Percentiles rank a stretch among this genome's conserved stretches.
These are phyloP conservation scores for Talaromyces stipitatus DNA, from an alignment of 495 filamentous ascomycete genomes.

Conservation along the genomic window DNA sequence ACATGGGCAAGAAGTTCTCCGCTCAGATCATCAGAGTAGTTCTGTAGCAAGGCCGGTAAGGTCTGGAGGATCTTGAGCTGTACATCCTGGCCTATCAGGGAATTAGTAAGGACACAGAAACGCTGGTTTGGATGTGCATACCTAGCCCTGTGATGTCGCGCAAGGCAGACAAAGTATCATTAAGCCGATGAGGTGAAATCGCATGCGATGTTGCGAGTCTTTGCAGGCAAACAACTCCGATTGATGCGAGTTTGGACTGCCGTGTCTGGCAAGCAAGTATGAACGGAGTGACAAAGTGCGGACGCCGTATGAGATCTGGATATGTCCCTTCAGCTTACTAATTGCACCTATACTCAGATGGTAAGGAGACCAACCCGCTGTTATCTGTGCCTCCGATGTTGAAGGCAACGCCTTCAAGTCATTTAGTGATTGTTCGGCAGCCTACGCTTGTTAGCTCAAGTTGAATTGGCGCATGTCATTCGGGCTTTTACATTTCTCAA, in stretches of 20 bases:
- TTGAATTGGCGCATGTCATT: neutral
- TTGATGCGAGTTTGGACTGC: conserved; percentile 81
- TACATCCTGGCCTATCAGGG: conserved; percentile 65
- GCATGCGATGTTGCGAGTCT: conserved; percentile 74
- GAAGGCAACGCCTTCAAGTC: conserved; percentile 76
- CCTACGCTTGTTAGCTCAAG: conserved; percentile 43
- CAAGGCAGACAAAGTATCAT: conserved; percentile 79
- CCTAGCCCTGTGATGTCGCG: conserved; percentile 67
- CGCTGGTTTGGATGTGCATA: conserved; percentile 17
- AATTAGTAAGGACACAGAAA: conserved; percentile 16
- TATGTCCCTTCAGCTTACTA: conserved; percentile 56
- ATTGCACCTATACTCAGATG: neutral
- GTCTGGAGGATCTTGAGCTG: conserved; percentile 95
- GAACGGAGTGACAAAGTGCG: conserved; percentile 85
- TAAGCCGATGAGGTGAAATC: conserved; percentile 63
- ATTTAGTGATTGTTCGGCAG: conserved; percentile 86
- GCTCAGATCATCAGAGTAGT: conserved; percentile 74
- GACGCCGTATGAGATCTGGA: conserved; percentile 71
- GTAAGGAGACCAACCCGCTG: conserved; percentile 56
- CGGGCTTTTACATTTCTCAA: conserved; percentile 60
- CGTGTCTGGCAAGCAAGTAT: conserved; percentile 83
- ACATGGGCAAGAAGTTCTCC: conserved; percentile 73
- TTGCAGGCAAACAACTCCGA: conserved; percentile 81
- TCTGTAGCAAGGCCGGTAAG: conserved; percentile 82
- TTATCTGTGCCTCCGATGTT: conserved; percentile 74